phyloP scores from a whole-genome alignment of 805 yeast species.

The Candida xyloterini region DNA sequence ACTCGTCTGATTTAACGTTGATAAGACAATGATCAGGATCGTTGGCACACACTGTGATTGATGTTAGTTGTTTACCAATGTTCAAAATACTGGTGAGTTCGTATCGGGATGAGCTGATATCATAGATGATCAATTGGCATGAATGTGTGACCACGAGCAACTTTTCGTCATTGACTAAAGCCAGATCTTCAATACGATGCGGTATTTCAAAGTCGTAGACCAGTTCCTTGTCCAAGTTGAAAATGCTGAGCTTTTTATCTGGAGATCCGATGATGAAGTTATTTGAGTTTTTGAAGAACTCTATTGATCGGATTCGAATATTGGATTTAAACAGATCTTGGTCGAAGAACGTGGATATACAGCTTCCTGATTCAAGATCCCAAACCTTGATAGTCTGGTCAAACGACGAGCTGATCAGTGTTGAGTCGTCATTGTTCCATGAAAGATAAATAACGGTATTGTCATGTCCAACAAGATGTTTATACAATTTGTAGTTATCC shows the following conservation, averaged over 20 bases:
- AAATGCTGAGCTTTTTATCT: conserved; percentile 58
- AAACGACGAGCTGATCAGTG: conserved; percentile 66
- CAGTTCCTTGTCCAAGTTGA: conserved; percentile 36
- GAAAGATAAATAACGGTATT: conserved; percentile 62
- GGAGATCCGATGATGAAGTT: conserved; percentile 73
- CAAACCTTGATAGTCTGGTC: conserved; percentile 71
- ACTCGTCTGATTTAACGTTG: conserved; percentile 68
- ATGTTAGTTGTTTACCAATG: conserved; percentile 59
- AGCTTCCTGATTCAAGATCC: conserved; percentile 46
- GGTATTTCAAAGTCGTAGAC: conserved; percentile 24
- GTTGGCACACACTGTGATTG: conserved; percentile 53
- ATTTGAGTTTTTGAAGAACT: conserved; percentile 50
- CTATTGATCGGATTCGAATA: conserved; percentile 53
- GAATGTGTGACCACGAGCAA: conserved; percentile 64
- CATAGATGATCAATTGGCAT: conserved; percentile 58
- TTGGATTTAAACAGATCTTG: conserved; percentile 21
- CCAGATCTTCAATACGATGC: conserved; percentile 62
- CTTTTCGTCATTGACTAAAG: conserved; percentile 62
- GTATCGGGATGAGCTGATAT: conserved; percentile 32
- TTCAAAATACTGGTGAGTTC: conserved; percentile 37
- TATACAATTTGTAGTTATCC: conserved; percentile 40
- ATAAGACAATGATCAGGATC: conserved; percentile 55
- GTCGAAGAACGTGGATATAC: conserved; percentile 20
- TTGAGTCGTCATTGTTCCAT: conserved; percentile 73
- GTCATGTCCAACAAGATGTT: conserved; percentile 41